Conservation (phyloP, 2,329 filamentous ascomycete genomes). For the Colletotrichum incanum region DNA sequence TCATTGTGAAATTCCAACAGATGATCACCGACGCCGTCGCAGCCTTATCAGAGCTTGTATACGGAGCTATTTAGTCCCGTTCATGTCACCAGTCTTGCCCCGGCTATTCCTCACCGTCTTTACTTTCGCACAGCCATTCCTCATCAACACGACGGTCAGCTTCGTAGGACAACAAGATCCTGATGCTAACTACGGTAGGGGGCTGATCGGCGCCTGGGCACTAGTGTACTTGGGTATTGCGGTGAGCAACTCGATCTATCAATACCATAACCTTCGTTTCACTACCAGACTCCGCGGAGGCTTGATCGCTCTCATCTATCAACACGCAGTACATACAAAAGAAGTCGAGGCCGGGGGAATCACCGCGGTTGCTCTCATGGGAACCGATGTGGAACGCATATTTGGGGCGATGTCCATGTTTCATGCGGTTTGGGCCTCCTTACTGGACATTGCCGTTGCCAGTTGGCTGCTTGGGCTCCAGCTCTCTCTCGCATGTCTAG, state of each 20-base stretch:
- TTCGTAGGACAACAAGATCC: conserved; percentile 42
- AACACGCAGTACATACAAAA: conserved; percentile 44
- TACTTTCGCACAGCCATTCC: conserved; percentile 51
- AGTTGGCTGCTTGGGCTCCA: conserved; percentile 51
- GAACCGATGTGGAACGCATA: conserved; percentile 53
- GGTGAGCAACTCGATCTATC: conserved; percentile 47
- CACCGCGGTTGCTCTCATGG: conserved; percentile 52
- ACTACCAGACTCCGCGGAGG: conserved; percentile 46
- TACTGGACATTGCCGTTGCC: conserved; percentile 49
- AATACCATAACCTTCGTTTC: conserved; percentile 47
- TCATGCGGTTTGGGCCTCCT: conserved; percentile 50
- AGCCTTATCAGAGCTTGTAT: conserved; percentile 44
- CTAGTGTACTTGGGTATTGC: conserved; percentile 53
- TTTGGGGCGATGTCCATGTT: conserved; percentile 44
- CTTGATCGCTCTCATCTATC: conserved; percentile 48
- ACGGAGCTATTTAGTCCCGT: conserved; percentile 37
- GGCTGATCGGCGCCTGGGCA: conserved; percentile 50
- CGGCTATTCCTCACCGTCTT: conserved; percentile 49
- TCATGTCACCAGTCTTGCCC: conserved; percentile 46
- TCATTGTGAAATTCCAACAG: conserved; percentile 17
- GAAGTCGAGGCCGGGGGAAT: conserved; percentile 47
- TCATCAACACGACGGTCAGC: conserved; percentile 48
- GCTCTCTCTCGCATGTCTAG: conserved; percentile 48
- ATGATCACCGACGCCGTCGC: conserved; percentile 39
- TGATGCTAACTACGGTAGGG: conserved; percentile 46